Evolutionary conservation across 106 monocot genomes (phyloP).

Genomic region (Dioscorea alata): DNA sequence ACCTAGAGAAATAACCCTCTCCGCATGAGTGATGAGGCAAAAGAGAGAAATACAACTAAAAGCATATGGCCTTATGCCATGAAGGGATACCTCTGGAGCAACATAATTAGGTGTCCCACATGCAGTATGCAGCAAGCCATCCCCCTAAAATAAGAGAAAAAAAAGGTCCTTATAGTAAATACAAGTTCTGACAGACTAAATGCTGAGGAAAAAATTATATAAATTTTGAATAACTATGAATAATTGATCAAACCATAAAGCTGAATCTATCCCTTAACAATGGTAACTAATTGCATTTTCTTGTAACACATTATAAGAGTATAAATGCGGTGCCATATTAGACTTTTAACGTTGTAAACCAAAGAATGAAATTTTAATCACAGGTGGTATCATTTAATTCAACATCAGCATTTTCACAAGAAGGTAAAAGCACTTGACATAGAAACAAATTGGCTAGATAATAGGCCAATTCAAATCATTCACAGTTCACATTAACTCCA

Average conservation of each 20-base stretch:
- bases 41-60: no score
- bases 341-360: background rate
- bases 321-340: background rate
- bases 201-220: background rate
- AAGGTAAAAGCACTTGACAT: background rate
- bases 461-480: background rate
- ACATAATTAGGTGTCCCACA: constrained; percentile 95
- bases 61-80: no score
- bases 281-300: background rate
- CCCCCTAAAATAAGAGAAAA: constrained; percentile 23
- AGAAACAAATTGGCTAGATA: background rate
- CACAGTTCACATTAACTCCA: background rate
- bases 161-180: background rate
- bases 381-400: background rate
- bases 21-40: background rate
- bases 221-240: background rate
- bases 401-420: background rate
- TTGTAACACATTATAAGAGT: background rate
- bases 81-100: constrained; percentile 68
- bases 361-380: background rate
- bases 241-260: background rate
- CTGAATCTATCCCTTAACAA: background rate
- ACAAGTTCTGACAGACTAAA: background rate
- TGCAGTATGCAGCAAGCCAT: constrained; percentile 66
- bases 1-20: constrained; percentile 40